Evolutionary conservation across 106 monocot genomes (phyloP).

Genomic region (Ottelia alismoides): DNA sequence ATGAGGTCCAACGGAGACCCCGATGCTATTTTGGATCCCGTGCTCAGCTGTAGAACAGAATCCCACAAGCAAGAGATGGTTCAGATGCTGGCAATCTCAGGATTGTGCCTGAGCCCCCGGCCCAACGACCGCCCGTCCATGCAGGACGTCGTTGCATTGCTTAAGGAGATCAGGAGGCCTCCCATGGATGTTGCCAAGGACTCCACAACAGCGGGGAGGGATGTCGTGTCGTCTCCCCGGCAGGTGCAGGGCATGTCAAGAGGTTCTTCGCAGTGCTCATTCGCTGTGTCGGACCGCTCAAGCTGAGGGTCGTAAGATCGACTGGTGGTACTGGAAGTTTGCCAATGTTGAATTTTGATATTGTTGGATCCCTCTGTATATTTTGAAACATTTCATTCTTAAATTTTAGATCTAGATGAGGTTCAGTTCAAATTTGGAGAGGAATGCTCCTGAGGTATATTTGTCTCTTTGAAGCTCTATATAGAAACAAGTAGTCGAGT

Average conservation of each 20-base stretch:
- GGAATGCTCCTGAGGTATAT: no score
- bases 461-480: no score
- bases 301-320: no score
- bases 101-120: slow-evolving; percentile 52
- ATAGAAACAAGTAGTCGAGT: no score
- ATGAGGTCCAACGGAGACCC: slow-evolving; percentile 45
- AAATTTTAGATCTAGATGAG: no score
- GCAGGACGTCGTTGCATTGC: slow-evolving; percentile 82
- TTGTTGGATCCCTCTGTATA: no score
- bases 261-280: slow-evolving; percentile 59
- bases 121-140: slow-evolving; percentile 72
- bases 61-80: slow-evolving; percentile 72
- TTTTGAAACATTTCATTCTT: no score
- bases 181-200: slow-evolving; percentile 26
- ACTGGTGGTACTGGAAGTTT: no score
- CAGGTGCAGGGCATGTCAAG: neutral
- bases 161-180: slow-evolving; percentile 45
- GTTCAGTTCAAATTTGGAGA: no score
- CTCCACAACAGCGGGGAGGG: neutral
- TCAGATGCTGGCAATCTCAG: slow-evolving; percentile 70
- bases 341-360: no score
- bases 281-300: slow-evolving; percentile 58
- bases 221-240: slow-evolving; percentile 4
- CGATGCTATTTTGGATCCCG: slow-evolving; percentile 38
- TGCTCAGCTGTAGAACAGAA: slow-evolving; percentile 41